Conservation (phyloP, 1,284 basidiomycete genomes). For the Peniophora sp. region DNA sequence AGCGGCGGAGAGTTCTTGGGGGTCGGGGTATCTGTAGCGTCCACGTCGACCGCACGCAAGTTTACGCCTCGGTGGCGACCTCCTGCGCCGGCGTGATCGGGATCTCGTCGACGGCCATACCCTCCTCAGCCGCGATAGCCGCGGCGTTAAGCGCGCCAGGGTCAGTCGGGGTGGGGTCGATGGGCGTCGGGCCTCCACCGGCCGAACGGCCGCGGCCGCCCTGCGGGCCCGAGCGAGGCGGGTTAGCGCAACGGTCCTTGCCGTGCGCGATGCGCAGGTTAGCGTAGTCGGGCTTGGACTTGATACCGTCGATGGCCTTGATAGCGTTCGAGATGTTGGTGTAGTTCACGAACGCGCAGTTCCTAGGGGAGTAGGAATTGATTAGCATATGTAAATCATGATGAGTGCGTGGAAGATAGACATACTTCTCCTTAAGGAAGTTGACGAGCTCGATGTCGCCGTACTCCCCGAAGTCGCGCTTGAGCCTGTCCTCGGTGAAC, state of each 20-base stretch:
- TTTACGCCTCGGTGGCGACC: background rate
- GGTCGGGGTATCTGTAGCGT: background rate
- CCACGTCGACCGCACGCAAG: background rate
- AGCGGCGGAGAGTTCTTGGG: background rate
- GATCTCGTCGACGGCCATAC: background rate
- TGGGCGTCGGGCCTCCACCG: background rate
- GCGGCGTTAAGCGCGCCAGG: conserved; percentile 15
- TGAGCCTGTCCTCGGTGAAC: conserved; percentile 80
- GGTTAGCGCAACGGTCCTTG: conserved; percentile 91
- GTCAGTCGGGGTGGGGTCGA: background rate
- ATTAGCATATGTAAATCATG: background rate
- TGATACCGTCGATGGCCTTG: conserved; percentile 91
- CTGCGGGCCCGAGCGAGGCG: conserved; percentile 74
- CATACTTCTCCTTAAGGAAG: conserved; percentile 88
- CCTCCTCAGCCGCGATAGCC: background rate
- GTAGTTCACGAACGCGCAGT: conserved; percentile 94
- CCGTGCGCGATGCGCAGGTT: conserved; percentile 84
- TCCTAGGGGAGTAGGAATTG: conserved; percentile 33
- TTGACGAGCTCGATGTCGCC: conserved; percentile 95
- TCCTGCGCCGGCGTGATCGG: background rate
- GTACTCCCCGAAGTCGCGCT: conserved; percentile 85
- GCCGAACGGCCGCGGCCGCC: conserved; percentile 31
- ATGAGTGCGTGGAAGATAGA: conserved; percentile 15
- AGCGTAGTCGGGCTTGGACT: conserved; percentile 78
- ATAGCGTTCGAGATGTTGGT: conserved; percentile 88